These are phyloP conservation scores for Phytopythium boreale DNA, from an alignment of 352 stramenopile genomes.

Conservation along the genomic window DNA sequence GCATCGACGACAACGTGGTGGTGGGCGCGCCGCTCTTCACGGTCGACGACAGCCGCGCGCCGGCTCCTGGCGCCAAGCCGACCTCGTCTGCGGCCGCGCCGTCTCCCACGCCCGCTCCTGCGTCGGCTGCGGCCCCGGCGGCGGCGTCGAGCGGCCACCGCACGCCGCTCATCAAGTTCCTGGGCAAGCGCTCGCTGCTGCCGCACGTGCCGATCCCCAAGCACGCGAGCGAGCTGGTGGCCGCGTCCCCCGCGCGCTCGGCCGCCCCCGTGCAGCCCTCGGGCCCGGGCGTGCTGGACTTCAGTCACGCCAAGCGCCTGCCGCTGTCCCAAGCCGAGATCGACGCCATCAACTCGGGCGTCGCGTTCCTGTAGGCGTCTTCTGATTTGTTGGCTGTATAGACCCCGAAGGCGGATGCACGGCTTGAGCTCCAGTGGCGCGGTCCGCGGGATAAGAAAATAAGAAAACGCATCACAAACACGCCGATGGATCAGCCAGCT, in stretches of 20 bases:
- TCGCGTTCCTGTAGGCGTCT: constrained; percentile 59
- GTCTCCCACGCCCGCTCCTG: constrained; percentile 30
- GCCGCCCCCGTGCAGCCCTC: constrained; percentile 43
- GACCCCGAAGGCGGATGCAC: not conserved
- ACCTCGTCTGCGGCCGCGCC: constrained; percentile 9
- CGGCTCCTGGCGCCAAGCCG: constrained; percentile 23
- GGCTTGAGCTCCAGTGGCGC: not conserved
- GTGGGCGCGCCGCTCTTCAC: constrained; percentile 93
- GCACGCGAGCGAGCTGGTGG: constrained; percentile 18
- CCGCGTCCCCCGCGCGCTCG: constrained; percentile 11
- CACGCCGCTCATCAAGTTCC: constrained; percentile 63
- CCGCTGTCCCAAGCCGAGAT: constrained; percentile 63
- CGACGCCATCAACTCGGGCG: constrained; percentile 77
- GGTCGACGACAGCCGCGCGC: constrained; percentile 81
- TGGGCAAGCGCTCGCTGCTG: constrained; percentile 71
- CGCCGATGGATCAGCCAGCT: no score
- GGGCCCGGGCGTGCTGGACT: constrained; percentile 60
- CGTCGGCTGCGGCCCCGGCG: constrained; percentile 15
- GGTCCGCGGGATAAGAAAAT: constrained; percentile 22
- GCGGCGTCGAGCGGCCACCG: constrained; percentile 29
- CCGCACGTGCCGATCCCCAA: constrained; percentile 28
- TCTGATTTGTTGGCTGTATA: not conserved
- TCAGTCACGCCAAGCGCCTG: constrained; percentile 60
- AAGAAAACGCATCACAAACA: constrained; percentile 12
- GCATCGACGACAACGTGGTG: constrained; percentile 95